Evolutionary conservation across 805 yeast species (phyloP), one percentile per base, ranked within the genome.

Genomic region (Spathaspora boniae): DNA sequence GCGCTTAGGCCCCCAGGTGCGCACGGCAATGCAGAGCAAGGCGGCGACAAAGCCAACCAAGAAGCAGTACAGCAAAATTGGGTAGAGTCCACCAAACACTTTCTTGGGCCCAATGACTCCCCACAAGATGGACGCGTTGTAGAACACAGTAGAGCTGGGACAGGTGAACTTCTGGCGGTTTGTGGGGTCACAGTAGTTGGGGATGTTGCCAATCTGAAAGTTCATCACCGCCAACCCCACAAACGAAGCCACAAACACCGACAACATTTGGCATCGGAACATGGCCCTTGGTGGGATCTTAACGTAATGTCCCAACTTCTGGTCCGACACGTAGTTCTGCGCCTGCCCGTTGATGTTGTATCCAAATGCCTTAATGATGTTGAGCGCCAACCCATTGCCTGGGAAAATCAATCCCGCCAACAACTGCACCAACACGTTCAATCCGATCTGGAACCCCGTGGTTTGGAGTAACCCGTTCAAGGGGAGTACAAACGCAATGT

Each of bases 81-180:
- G 63, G 50, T 76, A 77, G 20, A 74, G 47, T 9, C 68, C 65
- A 26, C 70, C 67, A 49, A 78, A 77, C 36, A 74, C 69, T 40
- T 72, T 64, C 33, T 65, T 62, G 4, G 85, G 82, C 16, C 76
- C 76, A 41, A 72, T 68, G 20, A 63, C 74, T 19, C 77, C 78
- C 60, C 72, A 71, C 32, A 67, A 58, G 15, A 71, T 47, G 22
- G 74, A 67, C 11, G 78, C 59, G 34, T 65, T 64, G 44, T 67
- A 74, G 45, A 53, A 68, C 1, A 75, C 71, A 40, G 28, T 38
- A 3, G 48, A 45, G 26, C 41, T 27, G 6, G 54, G 56, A 39
- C 58, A 53, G 12, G 50, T 41, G 43, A 56, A 56, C 31, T 48
- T 51, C 21, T 56, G 53, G 15, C 24, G 26, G 17, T 54, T 48